phyloP scores from a whole-genome alignment of 495 filamentous ascomycete species.

The Penicillium dipodomyicola region DNA sequence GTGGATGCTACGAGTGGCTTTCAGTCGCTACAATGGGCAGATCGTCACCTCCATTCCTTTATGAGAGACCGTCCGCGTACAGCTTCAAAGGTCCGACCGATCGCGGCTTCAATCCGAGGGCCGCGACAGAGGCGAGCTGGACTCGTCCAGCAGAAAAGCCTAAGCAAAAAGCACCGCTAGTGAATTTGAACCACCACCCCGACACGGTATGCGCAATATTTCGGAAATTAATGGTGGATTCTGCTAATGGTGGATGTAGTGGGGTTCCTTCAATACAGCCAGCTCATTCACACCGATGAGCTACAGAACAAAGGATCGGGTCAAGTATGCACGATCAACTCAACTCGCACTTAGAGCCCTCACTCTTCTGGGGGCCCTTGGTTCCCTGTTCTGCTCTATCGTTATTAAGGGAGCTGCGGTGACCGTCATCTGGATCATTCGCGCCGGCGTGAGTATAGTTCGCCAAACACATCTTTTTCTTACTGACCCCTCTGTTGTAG shows the following conservation, averaged over 20 bases:
- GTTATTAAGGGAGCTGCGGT: constrained; percentile 62
- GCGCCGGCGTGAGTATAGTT: constrained; percentile 64
- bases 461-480: background rate
- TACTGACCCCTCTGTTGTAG: constrained; percentile 35
- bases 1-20: constrained; percentile 35
- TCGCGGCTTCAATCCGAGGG: constrained; percentile 74
- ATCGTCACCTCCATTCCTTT: constrained; percentile 71
- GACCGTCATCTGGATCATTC: constrained; percentile 68
- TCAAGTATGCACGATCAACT: constrained; percentile 60
- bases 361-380: constrained; percentile 64
- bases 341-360: constrained; percentile 66
- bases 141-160: constrained; percentile 52
- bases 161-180: constrained; percentile 70
- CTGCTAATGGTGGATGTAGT: constrained; percentile 20
- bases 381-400: constrained; percentile 69
- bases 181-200: constrained; percentile 77
- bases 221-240: constrained; percentile 13
- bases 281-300: constrained; percentile 62
- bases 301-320: constrained; percentile 61
- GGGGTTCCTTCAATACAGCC: constrained; percentile 49
- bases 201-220: constrained; percentile 59
- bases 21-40: constrained; percentile 53
- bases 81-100: constrained; percentile 52
- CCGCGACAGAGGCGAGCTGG: constrained; percentile 70
- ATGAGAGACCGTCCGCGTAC: constrained; percentile 54